Conservation (phyloP, 164 flowering plant genomes). For the Amborella trichopoda region DNA sequence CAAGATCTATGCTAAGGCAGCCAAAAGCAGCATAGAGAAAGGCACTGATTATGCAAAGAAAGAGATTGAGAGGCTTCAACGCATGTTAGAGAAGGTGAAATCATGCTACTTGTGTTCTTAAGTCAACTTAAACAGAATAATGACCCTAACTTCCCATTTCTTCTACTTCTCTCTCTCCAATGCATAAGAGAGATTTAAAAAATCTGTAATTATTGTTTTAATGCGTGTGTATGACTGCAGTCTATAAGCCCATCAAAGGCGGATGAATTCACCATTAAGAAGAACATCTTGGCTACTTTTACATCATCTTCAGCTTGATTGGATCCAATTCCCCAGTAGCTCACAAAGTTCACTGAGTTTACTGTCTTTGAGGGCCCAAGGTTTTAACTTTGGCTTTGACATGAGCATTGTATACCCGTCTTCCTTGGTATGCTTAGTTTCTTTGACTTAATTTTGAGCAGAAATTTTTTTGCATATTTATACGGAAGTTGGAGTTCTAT, state of each 20-base stretch:
- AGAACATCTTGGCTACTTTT: constrained; percentile 61
- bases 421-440: too few relatives aligned
- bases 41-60: constrained; percentile 81
- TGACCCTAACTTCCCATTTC: neutral
- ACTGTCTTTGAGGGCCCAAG: neutral
- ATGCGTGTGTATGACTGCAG: constrained; percentile 28
- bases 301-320: constrained; percentile 14
- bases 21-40: constrained; percentile 52
- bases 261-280: constrained; percentile 82
- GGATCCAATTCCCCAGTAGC: neutral
- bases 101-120: neutral
- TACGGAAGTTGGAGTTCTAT: too few relatives aligned
- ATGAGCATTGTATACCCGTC: too few relatives aligned
- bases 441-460: too few relatives aligned
- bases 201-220: neutral
- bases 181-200: neutral
- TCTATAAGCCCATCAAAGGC: constrained; percentile 68
- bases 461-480: too few relatives aligned
- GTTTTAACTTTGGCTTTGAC: constrained; percentile 1
- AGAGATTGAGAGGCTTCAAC: constrained; percentile 65
- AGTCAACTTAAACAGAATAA: neutral
- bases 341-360: neutral
- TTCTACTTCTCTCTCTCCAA: neutral
- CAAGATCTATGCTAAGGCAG: constrained; percentile 69
- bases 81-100: constrained; percentile 76